A percentile compares a stretch with the other conserved stretches of the same genome.
Evolutionary conservation across 1,284 basidiomycete species (phyloP).

Genomic region (Ceratobasidium sp.): DNA sequence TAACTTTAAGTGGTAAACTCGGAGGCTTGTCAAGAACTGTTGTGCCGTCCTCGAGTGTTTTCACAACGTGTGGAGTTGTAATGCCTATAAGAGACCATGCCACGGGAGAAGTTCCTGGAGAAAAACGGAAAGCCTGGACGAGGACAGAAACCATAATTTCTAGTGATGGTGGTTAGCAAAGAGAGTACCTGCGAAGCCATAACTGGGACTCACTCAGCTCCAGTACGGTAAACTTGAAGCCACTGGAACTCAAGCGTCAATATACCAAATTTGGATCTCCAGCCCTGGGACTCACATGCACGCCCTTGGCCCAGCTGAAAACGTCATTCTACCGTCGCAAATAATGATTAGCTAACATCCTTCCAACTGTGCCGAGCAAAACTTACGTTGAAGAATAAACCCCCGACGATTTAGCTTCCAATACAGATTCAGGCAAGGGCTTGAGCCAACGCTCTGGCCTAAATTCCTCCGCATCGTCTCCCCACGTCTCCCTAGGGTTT

Average conservation of each 20-base stretch:
- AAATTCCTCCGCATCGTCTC: slow-evolving; percentile 43
- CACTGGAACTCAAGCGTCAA: neutral
- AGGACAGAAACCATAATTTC: no score
- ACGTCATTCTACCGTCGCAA: neutral
- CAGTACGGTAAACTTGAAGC: neutral
- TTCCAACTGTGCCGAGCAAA: neutral
- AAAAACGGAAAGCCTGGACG: neutral
- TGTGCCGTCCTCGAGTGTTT: neutral
- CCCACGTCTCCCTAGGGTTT: slow-evolving; percentile 41
- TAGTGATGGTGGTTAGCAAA: no score
- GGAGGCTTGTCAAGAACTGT: neutral
- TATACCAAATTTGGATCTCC: neutral
- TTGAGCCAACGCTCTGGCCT: slow-evolving; percentile 44
- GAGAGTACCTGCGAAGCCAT: no score
- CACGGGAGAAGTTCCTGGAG: neutral
- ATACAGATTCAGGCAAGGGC: slow-evolving; percentile 31
- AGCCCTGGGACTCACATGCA: neutral
- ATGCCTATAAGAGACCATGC: neutral
- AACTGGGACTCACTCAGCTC: neutral
- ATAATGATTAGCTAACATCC: neutral
- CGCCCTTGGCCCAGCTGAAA: neutral
- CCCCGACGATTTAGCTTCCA: slow-evolving; percentile 41
- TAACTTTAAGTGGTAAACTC: neutral
- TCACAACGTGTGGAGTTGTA: neutral
- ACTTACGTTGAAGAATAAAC: slow-evolving; percentile 44